Evolutionary conservation across 2,329 filamentous ascomycete genomes (phyloP), one percentile per base, ranked within the genome.

Genomic region (Botrytis galanthina): DNA sequence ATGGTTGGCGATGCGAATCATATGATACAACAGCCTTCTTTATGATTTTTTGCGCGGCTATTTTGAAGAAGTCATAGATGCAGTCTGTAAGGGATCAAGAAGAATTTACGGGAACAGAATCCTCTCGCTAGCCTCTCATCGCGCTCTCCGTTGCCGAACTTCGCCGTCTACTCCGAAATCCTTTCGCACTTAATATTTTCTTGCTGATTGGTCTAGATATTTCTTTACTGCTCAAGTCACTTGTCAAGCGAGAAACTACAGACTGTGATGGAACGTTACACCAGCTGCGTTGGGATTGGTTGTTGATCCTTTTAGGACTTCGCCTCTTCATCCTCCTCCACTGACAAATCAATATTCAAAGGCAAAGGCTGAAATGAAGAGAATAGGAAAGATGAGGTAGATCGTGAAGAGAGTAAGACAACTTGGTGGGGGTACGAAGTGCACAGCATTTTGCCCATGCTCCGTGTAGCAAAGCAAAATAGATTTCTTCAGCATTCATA

Each of bases 191-290:
- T 20, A 14, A 10, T 9, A 18, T 20, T 32, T 60, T 18, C 14
- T 22, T 6, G 26, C 16, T 72, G 37, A 72, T 72, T 69, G 63
- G 71, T 42, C 48, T 29, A 48, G 26, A 54, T 48, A 8, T 42
- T 61, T 29, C 32, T 26, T 32, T 42, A 39, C 48, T 39, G 26
- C 35, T 42, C 35, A 42, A 57, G n/a, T 68, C 37, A 64, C 61
- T 42, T 63, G 48, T 35, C 42, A 44, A 69, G n/a, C 48, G 66
- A 69, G 37, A 69, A 69, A 44, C 35, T 22, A 46, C 10, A 26
- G 60, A 46, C 22, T 42, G n/a, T 60, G 61, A 73, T 73, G 63
- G 63, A 69, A 73, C 71, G 71, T 73, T 73, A 69, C 71, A 69
- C 71, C 32, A 69, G 18, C 18, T 51, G 16, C 35, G 22, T 42